Base-by-base conservation (phyloP, 805 yeast genomes). In the Kregervanrija delftensis region DNA sequence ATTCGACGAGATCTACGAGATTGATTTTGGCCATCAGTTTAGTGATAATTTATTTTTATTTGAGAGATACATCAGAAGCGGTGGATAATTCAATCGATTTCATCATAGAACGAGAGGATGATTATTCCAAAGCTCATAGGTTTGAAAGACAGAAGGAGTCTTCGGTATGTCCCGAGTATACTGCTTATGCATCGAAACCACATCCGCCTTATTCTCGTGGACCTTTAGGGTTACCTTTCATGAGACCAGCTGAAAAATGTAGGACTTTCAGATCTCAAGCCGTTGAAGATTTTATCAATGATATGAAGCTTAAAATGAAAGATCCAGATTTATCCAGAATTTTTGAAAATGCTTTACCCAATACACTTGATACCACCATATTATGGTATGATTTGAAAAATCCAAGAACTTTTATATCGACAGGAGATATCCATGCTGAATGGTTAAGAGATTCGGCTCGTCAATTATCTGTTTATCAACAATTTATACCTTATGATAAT, bases 341-440 rank as follows among this genome's bases (percentile, higher is more conserved):
- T 45, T 73, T 88, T 53, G 96, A 88, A 56, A 88, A 88, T 59
- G 73, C 91, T 37, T 72, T 87, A 46, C 96, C 96, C 6, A 88
- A 88, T 59, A 88, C 96, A 0, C 65, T 88, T 43, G 96, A 88
- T 56, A 88, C 96, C 1, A 87, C 96, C 0, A 77, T 88, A 40
- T 67, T 85, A 43, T 88, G 88, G 86, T 87, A 83, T 60, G 41
- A 51, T 13, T 48, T 40, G 11, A 37, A 50, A 46, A 17, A 53
- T 45, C 76, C 89, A 0, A 76, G 79, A 49, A 71, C 95, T 1
- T 88, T 88, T 62, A 76, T 88, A 1, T 91, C 87, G 31, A 88
- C 96, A 0, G 96, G 96, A 9, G 96, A 88, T 58, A 88, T 88
- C 45, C 89, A 86, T 60, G 96, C 96, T 2, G 96, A 88, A 62